These are phyloP conservation scores for Botrytis pseudocinerea DNA, from an alignment of 2,329 filamentous ascomycete species.

Conservation along the genomic window DNA sequence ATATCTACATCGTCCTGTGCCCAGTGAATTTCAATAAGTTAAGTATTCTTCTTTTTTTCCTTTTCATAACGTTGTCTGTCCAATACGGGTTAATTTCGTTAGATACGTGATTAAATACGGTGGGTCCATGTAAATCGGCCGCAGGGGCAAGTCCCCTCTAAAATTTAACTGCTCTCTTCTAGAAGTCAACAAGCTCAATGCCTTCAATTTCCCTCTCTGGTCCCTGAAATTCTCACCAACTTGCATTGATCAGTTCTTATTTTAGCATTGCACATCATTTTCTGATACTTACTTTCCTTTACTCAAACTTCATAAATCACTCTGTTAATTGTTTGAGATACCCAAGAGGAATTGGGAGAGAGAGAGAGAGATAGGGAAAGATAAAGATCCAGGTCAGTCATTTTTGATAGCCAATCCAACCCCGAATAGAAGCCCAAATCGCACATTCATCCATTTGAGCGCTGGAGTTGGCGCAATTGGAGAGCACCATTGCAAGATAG, in stretches of 20 bases:
- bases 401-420: slow-evolving; percentile 13
- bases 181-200: slow-evolving; percentile 21
- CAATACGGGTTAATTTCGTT: slow-evolving; percentile 22
- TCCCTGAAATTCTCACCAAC: slow-evolving; percentile 8
- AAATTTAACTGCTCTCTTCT: slow-evolving; percentile 21
- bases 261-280: slow-evolving; percentile 19
- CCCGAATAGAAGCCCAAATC: slow-evolving; percentile 11
- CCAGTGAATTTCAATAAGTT: background rate
- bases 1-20: background rate
- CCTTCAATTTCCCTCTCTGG: slow-evolving; percentile 9
- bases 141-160: slow-evolving; percentile 24
- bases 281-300: slow-evolving; percentile 15
- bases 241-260: slow-evolving; percentile 18
- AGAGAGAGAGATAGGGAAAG: slow-evolving; percentile 5
- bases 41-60: background rate
- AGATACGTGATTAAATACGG: background rate
- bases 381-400: slow-evolving; percentile 11
- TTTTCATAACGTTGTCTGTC: slow-evolving; percentile 4
- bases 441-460: slow-evolving; percentile 7
- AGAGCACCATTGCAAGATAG: background rate
- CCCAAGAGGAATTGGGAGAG: background rate
- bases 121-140: slow-evolving; percentile 19
- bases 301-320: slow-evolving; percentile 7
- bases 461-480: slow-evolving; percentile 10
- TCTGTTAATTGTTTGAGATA: slow-evolving; percentile 14